phyloP scores from a whole-genome alignment of 2,329 filamentous ascomycete genomes.

The Aureobasidium musti region DNA sequence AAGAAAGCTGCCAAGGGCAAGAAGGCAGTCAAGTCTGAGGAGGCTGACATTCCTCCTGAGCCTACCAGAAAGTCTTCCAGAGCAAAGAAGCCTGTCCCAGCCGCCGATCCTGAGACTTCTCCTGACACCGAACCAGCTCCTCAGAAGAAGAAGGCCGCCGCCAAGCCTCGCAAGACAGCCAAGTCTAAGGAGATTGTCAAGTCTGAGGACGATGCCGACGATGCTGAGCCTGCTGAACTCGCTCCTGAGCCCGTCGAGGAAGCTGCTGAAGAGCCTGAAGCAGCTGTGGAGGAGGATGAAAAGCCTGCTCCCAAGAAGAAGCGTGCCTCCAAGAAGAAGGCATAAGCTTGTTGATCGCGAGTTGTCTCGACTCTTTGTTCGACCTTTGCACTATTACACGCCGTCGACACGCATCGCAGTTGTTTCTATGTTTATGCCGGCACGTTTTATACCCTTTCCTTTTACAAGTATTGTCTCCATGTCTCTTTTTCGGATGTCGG shows the following conservation, averaged over 20 bases:
- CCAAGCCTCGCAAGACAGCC: constrained; percentile 26
- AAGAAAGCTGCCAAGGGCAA: constrained; percentile 23
- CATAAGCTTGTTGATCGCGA: background rate
- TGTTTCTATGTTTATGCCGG: constrained; percentile 24
- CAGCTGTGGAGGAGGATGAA: constrained; percentile 18
- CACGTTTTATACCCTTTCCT: constrained; percentile 27
- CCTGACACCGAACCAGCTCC: constrained; percentile 15
- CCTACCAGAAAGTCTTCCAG: constrained; percentile 14
- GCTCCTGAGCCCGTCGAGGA: constrained; percentile 12
- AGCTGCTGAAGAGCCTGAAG: constrained; percentile 13
- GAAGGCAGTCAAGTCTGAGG: constrained; percentile 22
- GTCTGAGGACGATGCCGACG: constrained; percentile 15
- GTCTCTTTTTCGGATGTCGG: background rate
- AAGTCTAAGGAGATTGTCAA: constrained; percentile 24
- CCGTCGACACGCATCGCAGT: background rate
- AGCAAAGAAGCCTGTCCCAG: constrained; percentile 20
- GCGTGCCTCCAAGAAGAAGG: constrained; percentile 29
- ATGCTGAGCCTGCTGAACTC: background rate
- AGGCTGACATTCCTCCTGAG: constrained; percentile 2
- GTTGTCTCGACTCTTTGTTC: background rate
- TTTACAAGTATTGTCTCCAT: background rate
- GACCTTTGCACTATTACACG: background rate
- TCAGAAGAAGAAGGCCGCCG: constrained; percentile 25
- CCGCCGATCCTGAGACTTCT: background rate
- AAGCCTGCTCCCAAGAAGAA: constrained; percentile 31